Percentiles rank a stretch among this genome's conserved stretches.
Evolutionary conservation across 805 yeast genomes (phyloP).

Genomic region (Lachancea fermentati): DNA sequence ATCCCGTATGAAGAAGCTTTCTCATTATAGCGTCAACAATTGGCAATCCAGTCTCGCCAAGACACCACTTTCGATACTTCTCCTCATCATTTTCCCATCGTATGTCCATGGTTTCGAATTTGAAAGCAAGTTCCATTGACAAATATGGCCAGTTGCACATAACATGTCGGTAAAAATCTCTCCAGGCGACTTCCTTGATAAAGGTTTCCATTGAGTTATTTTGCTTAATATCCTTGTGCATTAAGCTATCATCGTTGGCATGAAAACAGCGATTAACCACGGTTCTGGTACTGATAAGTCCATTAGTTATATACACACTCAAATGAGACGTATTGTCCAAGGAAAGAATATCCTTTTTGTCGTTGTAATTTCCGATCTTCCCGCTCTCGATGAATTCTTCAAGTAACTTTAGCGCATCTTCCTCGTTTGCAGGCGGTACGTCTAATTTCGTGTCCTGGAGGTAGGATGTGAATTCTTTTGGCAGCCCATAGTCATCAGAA

Average conservation of each 20-base stretch:
- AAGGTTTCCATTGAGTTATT: slow-evolving; percentile 38
- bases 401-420: slow-evolving; percentile 17
- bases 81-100: slow-evolving; percentile 40
- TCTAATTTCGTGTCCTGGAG: slow-evolving; percentile 10
- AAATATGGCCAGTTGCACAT: slow-evolving; percentile 45
- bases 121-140: slow-evolving; percentile 46
- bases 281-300: slow-evolving; percentile 40
- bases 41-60: slow-evolving; percentile 51
- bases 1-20: slow-evolving; percentile 45
- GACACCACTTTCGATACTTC: slow-evolving; percentile 45
- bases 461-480: slow-evolving; percentile 16
- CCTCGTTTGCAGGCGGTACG: slow-evolving; percentile 17
- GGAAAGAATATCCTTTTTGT: slow-evolving; percentile 19
- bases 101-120: slow-evolving; percentile 37
- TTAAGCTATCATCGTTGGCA: slow-evolving; percentile 20
- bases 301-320: slow-evolving; percentile 43
- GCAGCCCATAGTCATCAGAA: slow-evolving; percentile 15
- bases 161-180: slow-evolving; percentile 51
- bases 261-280: slow-evolving; percentile 33
- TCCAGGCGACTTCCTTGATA: slow-evolving; percentile 52
- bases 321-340: slow-evolving; percentile 35
- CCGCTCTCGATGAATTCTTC: slow-evolving; percentile 13
- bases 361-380: slow-evolving; percentile 12
- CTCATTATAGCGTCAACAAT: slow-evolving; percentile 57
- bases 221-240: slow-evolving; percentile 23